Percentiles rank a stretch among this genome's conserved stretches.
phyloP scores from a whole-genome alignment of 2,329 filamentous ascomycete species.

The Salinomyces thailandicus region DNA sequence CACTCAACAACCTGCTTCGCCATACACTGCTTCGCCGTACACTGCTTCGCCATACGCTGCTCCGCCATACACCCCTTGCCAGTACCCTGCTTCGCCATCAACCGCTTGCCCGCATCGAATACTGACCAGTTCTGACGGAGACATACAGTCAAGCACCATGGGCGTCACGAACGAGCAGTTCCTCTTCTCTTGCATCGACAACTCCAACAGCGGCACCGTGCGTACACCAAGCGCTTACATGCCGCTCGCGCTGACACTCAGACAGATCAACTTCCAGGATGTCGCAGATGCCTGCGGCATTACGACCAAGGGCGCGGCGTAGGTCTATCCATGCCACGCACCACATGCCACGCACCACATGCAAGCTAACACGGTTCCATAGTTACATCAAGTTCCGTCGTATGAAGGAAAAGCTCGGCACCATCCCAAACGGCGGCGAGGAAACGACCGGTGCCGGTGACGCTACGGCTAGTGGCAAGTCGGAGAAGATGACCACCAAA shows the following conservation, averaged over 20 bases:
- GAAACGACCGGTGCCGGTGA: not conserved
- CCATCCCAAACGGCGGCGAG: too few species aligned
- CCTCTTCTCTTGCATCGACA: conserved; percentile 7
- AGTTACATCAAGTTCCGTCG: too few species aligned
- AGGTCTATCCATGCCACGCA: conserved; percentile 1
- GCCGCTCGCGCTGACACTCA: not conserved
- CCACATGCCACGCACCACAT: too few species aligned
- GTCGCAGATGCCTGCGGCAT: conserved; percentile 10
- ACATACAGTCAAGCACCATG: not conserved
- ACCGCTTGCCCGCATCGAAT: not conserved
- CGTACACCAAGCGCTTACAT: not conserved
- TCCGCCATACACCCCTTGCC: too few species aligned
- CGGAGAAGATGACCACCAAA: not conserved
- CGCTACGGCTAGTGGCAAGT: conserved; percentile 1
- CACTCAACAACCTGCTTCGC: too few species aligned
- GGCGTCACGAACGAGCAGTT: conserved; percentile 7
- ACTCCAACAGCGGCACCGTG: conserved; percentile 6
- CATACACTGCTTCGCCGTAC: too few species aligned
- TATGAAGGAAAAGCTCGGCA: conserved; percentile 8
- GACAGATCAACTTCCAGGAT: conserved; percentile 9
- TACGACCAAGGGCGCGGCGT: conserved; percentile 9
- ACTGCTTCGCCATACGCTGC: too few species aligned
- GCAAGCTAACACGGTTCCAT: too few species aligned
- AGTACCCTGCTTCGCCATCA: too few species aligned
- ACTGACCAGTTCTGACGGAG: not conserved